These are phyloP conservation scores for Trichoderma atrobrunneum DNA, from an alignment of 2,329 filamentous ascomycete genomes.

Conservation along the genomic window DNA sequence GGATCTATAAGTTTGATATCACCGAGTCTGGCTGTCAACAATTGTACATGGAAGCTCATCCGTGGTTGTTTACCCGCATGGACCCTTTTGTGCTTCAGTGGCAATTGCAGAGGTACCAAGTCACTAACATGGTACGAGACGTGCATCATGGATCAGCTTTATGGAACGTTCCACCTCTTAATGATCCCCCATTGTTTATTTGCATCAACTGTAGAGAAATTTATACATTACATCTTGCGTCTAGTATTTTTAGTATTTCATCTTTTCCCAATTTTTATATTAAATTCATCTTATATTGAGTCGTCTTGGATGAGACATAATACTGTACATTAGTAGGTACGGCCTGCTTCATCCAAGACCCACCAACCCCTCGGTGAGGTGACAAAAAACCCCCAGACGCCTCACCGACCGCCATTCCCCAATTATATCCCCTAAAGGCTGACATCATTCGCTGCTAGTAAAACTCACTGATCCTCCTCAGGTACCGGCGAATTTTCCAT, in stretches of 20 bases:
- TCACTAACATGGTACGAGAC: neutral
- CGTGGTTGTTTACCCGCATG: neutral
- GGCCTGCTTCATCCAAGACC: neutral
- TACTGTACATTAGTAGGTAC: too few relatives aligned
- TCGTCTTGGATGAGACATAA: neutral
- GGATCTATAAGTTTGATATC: neutral
- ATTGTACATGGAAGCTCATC: neutral
- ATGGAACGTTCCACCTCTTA: neutral
- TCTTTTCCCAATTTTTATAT: too few relatives aligned
- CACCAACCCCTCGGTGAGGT: neutral
- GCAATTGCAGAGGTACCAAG: neutral
- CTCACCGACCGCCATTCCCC: conserved; percentile 7
- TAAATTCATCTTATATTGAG: neutral
- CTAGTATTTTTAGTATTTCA: too few relatives aligned
- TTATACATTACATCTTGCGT: too few relatives aligned
- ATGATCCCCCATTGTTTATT: neutral
- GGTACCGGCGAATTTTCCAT: conserved; percentile 19
- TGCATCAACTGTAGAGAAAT: neutral
- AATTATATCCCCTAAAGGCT: conserved; percentile 11
- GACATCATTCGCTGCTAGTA: conserved; percentile 21
- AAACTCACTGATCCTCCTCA: neutral
- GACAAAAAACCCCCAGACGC: neutral
- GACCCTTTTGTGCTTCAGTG: neutral
- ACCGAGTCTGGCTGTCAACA: neutral
- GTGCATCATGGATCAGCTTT: neutral